Evolutionary conservation across 495 filamentous ascomycete species (phyloP).

Genomic region (Daldinia childiae): DNA sequence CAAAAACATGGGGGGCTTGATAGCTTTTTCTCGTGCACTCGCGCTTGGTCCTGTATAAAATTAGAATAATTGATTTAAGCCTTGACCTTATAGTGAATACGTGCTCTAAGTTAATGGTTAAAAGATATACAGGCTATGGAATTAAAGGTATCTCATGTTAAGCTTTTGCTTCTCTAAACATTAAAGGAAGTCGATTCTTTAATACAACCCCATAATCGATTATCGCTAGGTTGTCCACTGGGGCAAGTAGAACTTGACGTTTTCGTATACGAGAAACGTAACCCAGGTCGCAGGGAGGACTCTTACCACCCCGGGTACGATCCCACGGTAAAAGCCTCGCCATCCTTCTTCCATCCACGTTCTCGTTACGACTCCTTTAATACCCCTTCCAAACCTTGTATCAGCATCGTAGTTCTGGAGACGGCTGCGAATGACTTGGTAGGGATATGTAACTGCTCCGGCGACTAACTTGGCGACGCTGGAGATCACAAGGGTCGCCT

Average conservation of each 20-base stretch:
- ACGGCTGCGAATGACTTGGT: slow-evolving; percentile 87
- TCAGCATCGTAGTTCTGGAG: slow-evolving; percentile 88
- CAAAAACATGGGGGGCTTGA: slow-evolving; percentile 14
- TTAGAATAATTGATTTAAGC: slow-evolving; percentile 20
- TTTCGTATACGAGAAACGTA: slow-evolving; percentile 98
- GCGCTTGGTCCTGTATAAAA: slow-evolving; percentile 16
- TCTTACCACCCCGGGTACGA: slow-evolving; percentile 85
- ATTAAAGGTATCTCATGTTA: background rate
- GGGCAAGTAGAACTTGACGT: slow-evolving; percentile 76
- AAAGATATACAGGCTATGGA: background rate
- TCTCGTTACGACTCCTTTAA: slow-evolving; percentile 73
- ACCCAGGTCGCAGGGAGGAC: slow-evolving; percentile 96
- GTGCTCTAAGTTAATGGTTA: background rate
- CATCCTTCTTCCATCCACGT: slow-evolving; percentile 82
- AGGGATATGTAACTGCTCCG: slow-evolving; percentile 87
- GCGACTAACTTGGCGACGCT: slow-evolving; percentile 88
- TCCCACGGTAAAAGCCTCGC: slow-evolving; percentile 89
- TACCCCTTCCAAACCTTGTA: slow-evolving; percentile 70
- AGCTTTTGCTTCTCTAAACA: background rate
- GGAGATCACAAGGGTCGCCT: slow-evolving; percentile 80
- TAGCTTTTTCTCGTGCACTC: background rate
- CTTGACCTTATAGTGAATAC: background rate
- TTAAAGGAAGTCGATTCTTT: background rate
- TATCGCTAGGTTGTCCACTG: slow-evolving; percentile 39
- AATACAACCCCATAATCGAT: background rate